Percentiles rank a stretch among this genome's conserved stretches.
Conservation (phyloP, 345 rosid species). For the Limnanthes douglasii region DNA sequence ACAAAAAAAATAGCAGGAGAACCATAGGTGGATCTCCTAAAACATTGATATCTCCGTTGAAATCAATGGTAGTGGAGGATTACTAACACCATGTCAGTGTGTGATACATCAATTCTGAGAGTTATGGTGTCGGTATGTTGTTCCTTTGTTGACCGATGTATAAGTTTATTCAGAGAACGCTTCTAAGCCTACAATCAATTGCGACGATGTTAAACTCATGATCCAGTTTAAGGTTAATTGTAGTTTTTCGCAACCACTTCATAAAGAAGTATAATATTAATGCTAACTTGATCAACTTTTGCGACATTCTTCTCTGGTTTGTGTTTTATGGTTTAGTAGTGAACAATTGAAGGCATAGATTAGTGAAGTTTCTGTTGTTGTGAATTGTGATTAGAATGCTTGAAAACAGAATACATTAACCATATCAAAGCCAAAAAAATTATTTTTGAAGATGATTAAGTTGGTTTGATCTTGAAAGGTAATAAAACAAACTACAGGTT, state of each 20-base stretch:
- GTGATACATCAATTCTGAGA: slow-evolving; percentile 81
- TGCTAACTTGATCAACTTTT: not conserved
- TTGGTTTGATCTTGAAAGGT: not conserved
- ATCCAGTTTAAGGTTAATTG: slow-evolving; percentile 78
- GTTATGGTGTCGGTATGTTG: slow-evolving; percentile 83
- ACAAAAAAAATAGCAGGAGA: too few species aligned
- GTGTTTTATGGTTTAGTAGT: not conserved
- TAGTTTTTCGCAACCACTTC: slow-evolving; percentile 92
- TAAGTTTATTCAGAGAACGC: slow-evolving; percentile 92
- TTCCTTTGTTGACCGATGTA: slow-evolving; percentile 65
- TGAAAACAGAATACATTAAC: not conserved
- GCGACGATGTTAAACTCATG: slow-evolving; percentile 83
- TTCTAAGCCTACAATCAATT: slow-evolving; percentile 53
- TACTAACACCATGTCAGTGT: slow-evolving; percentile 82
- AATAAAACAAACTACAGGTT: too few species aligned
- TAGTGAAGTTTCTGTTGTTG: too few species aligned
- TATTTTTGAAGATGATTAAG: not conserved
- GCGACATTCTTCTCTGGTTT: not conserved
- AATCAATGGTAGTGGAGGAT: slow-evolving; percentile 88
- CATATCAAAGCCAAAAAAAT: not conserved
- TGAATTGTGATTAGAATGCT: too few species aligned
- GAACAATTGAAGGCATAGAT: too few species aligned
- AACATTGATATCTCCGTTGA: slow-evolving; percentile 60
- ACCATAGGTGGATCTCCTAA: slow-evolving; percentile 71
- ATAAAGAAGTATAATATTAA: slow-evolving; percentile 49